phyloP scores from a whole-genome alignment of 2,329 filamentous ascomycete species.

The Coniella lustricola region DNA sequence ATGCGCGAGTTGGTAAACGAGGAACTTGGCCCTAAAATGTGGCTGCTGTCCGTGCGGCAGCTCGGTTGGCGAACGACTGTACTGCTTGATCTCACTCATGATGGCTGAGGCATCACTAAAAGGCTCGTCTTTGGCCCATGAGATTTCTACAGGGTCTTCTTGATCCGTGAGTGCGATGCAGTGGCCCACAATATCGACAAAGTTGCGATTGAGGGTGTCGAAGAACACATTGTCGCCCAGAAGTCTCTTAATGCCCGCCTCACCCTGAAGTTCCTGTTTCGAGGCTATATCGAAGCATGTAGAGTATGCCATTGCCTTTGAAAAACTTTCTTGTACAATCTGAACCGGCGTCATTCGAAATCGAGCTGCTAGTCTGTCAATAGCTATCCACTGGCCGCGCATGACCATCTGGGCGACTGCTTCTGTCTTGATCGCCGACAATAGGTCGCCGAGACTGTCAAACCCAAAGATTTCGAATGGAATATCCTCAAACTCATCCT shows the following conservation, averaged over 20 bases:
- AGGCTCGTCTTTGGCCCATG: slow-evolving; percentile 51
- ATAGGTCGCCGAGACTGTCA: slow-evolving; percentile 56
- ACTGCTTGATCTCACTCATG: slow-evolving; percentile 61
- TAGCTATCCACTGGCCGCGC: slow-evolving; percentile 62
- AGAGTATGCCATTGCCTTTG: slow-evolving; percentile 74
- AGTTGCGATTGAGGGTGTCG: slow-evolving; percentile 57
- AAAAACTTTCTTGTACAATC: slow-evolving; percentile 63
- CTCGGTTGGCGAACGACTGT: slow-evolving; percentile 56
- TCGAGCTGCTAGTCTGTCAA: slow-evolving; percentile 51
- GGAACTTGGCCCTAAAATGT: slow-evolving; percentile 70
- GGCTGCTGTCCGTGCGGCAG: slow-evolving; percentile 81
- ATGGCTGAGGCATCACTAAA: slow-evolving; percentile 56
- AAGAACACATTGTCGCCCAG: slow-evolving; percentile 62
- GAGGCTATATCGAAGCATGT: slow-evolving; percentile 66
- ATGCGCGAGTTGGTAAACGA: slow-evolving; percentile 68
- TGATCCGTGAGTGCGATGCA: slow-evolving; percentile 74
- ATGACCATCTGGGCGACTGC: slow-evolving; percentile 75
- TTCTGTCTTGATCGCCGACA: slow-evolving; percentile 68
- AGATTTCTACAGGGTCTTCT: slow-evolving; percentile 65
- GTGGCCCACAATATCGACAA: slow-evolving; percentile 68
- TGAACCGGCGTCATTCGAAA: slow-evolving; percentile 48
- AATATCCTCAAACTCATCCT: slow-evolving; percentile 59
- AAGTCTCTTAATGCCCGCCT: slow-evolving; percentile 59
- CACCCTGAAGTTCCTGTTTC: slow-evolving; percentile 43
- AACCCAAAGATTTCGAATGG: slow-evolving; percentile 87